Percentiles rank a stretch among this genome's conserved stretches.
Conservation (phyloP, 2,329 filamentous ascomycete genomes). For the Verticillium longisporum region DNA sequence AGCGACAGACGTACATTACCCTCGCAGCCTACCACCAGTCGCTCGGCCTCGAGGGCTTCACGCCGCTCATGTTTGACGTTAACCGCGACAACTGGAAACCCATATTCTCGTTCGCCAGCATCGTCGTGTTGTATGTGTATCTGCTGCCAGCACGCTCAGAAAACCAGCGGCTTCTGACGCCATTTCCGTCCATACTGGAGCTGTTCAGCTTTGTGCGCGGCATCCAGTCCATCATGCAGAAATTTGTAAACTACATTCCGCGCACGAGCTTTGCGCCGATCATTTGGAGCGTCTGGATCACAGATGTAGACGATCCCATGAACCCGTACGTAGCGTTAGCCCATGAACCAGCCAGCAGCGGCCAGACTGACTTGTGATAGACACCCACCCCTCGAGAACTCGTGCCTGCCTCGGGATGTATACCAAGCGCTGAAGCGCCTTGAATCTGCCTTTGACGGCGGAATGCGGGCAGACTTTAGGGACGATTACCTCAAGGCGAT, state of each 20-base stretch:
- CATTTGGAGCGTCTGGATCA: neutral
- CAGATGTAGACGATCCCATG: neutral
- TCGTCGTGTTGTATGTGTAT: conserved; percentile 18
- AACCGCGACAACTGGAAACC: conserved; percentile 17
- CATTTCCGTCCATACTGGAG: neutral
- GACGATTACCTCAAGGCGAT: conserved; percentile 15
- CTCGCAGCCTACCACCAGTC: conserved; percentile 21
- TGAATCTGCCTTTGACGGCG: neutral
- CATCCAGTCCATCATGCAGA: neutral
- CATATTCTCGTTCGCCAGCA: conserved; percentile 33
- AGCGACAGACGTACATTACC: conserved; percentile 17
- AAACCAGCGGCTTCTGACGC: neutral
- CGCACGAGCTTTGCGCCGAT: conserved; percentile 3
- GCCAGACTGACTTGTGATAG: neutral
- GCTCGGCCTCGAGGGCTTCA: conserved; percentile 20
- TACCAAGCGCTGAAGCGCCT: conserved; percentile 2
- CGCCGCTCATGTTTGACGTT: conserved; percentile 12
- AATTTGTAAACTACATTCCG: neutral
- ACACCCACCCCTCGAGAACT: conserved; percentile 1
- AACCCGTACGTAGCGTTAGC: neutral
- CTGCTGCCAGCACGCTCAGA: neutral
- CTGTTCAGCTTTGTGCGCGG: conserved; percentile 7
- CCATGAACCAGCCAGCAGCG: neutral
- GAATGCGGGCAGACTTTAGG: conserved; percentile 1
- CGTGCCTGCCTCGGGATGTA: neutral